Evolutionary conservation across 1,139 yeast genomes (phyloP), one percentile per base, ranked within the genome.

Genomic region (Debaryomyces subglobosus): DNA sequence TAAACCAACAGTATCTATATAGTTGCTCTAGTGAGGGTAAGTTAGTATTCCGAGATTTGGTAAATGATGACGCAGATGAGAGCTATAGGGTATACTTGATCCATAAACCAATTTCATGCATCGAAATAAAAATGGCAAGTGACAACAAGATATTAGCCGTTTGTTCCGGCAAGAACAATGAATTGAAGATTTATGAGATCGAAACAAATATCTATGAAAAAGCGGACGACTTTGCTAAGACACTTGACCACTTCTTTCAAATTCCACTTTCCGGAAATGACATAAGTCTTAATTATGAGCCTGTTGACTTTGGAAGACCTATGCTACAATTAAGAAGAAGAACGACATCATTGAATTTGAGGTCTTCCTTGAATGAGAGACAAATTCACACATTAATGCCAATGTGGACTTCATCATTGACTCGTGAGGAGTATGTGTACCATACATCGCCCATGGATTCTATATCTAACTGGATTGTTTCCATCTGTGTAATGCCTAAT

Each of bases 131-230:
- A 13, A 48, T 52, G 40, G 44, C 48, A 9, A 44, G 46, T 13
- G 54, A 46, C 25, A 54, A 51, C 29, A 55, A 56, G 12, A 49
- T 61, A 21, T 44, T 52, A 4, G 59, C 71, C 29, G 73, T 72
- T 0, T 62, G 71, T 46, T 81, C 81, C 1, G 84, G 84, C 3
- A 72, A 76, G 52, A 73, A 77, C 47, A 69, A 71, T 45, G 81
- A 75, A 39, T 56, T 79, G 29, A 72, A 72, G 49, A 45, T 65
- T 24, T 71, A 69, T 49, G 62, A 61, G 13, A 50, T 61, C 13
- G 51, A 49, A 23, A 40, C 51, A 32, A 37, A 16, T 23, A 16
- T 38, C 16, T 23, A 29, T 12, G 21, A 45, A 32, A 24, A 34
- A 29, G 16, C 33, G 37, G 15, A 38, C 32, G 32, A 29, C 27